phyloP scores from a whole-genome alignment of 176 grass and related monocot species.

The Pontederia paniculata region DNA sequence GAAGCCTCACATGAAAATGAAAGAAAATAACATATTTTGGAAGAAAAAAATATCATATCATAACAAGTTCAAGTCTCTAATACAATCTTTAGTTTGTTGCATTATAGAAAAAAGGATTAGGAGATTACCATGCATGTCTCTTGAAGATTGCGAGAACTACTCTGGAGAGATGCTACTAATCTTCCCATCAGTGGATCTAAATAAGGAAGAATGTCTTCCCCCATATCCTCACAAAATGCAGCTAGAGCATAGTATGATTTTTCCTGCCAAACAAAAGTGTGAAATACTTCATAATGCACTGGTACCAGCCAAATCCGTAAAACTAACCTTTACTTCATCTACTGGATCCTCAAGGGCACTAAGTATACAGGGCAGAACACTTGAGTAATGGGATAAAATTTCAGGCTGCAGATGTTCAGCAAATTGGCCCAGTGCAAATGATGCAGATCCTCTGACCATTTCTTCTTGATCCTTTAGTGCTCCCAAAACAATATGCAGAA shows the following conservation, averaged over 20 bases:
- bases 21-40: too few species aligned
- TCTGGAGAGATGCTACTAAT: slow-evolving; percentile 72
- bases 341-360: slow-evolving; percentile 90
- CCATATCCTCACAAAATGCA: slow-evolving; percentile 99
- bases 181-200: slow-evolving; percentile 83
- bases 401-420: slow-evolving; percentile 93
- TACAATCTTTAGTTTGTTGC: background rate
- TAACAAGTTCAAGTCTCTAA: background rate
- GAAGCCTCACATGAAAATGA: too few species aligned
- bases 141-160: slow-evolving; percentile 75
- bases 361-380: slow-evolving; percentile 86
- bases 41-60: too few species aligned
- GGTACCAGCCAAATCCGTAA: background rate
- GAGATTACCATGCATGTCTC: slow-evolving; percentile 74
- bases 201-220: slow-evolving; percentile 91
- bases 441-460: slow-evolving; percentile 95
- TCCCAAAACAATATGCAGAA: slow-evolving; percentile 78
- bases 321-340: slow-evolving; percentile 91
- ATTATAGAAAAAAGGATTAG: background rate
- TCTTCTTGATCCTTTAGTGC: slow-evolving; percentile 97
- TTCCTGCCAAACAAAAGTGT: slow-evolving; percentile 44
- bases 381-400: slow-evolving; percentile 81
- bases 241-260: slow-evolving; percentile 97
- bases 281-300: background rate
- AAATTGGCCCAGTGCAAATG: slow-evolving; percentile 98